A percentile compares a stretch with the other conserved stretches of the same genome.
These are phyloP conservation scores for Hymenoscyphus fraxineus DNA, from an alignment of 2,329 filamentous ascomycete species.

Conservation along the genomic window DNA sequence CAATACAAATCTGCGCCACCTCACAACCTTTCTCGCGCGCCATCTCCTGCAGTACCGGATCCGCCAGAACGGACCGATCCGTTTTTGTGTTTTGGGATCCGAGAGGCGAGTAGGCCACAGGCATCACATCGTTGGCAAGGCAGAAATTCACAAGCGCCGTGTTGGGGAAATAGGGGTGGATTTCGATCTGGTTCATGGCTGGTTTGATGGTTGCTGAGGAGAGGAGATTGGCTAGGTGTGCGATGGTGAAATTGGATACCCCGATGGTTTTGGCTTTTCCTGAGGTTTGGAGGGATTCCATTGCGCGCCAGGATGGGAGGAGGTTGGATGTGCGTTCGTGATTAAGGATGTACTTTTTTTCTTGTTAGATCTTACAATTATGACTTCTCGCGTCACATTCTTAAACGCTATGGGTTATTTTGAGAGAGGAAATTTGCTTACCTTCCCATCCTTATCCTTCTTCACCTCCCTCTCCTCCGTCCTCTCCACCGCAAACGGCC, in stretches of 20 bases:
- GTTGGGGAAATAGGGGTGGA: conserved; percentile 68
- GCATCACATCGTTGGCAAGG: conserved; percentile 63
- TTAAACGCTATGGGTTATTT: background rate
- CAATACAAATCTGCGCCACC: conserved; percentile 60
- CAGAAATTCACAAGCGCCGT: conserved; percentile 67
- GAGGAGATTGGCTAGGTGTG: conserved; percentile 51
- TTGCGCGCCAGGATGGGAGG: conserved; percentile 65
- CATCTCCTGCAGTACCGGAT: conserved; percentile 54
- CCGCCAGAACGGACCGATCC: conserved; percentile 57
- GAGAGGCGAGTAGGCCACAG: conserved; percentile 70
- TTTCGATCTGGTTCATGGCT: conserved; percentile 58
- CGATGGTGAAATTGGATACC: conserved; percentile 54
- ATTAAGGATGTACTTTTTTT: conserved; percentile 52
- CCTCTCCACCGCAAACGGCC: conserved; percentile 76
- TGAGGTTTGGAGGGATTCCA: conserved; percentile 60
- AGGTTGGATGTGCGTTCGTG: conserved; percentile 62
- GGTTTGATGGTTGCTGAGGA: conserved; percentile 45
- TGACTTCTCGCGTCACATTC: background rate
- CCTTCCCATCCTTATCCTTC: conserved; percentile 49
- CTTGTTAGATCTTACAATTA: background rate
- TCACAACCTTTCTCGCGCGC: conserved; percentile 59
- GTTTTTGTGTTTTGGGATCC: conserved; percentile 46
- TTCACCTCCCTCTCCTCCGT: conserved; percentile 60
- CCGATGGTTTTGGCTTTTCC: conserved; percentile 58
- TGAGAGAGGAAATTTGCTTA: conserved; percentile 23